Conservation (phyloP, 768 basidiomycete genomes). For the Xerocomellus dryophilus region DNA sequence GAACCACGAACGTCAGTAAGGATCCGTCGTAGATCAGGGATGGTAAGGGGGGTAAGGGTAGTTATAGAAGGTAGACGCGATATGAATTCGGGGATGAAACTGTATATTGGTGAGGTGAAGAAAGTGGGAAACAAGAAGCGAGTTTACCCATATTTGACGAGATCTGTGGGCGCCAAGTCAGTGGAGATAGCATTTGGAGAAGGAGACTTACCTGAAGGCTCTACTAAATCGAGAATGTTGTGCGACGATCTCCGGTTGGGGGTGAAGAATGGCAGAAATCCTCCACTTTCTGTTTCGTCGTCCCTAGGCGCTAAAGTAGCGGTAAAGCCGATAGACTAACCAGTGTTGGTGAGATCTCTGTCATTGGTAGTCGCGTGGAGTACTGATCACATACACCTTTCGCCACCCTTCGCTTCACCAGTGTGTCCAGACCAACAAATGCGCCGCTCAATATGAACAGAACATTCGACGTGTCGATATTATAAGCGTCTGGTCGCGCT, state of each 20-base stretch:
- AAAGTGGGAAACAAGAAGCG: not conserved
- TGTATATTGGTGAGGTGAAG: constrained; percentile 25
- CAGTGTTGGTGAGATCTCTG: not conserved
- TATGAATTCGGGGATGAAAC: constrained; percentile 94
- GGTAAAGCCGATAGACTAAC: constrained; percentile 89
- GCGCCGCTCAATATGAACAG: constrained; percentile 96
- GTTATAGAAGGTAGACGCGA: constrained; percentile 92
- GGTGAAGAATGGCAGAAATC: constrained; percentile 69
- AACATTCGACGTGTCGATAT: constrained; percentile 86
- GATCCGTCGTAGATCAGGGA: constrained; percentile 82
- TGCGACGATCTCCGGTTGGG: constrained; percentile 57
- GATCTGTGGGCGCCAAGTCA: constrained; percentile 45
- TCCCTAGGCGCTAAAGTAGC: constrained; percentile 45
- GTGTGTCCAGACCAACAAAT: constrained; percentile 84
- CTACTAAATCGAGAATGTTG: constrained; percentile 64
- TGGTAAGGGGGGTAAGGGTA: constrained; percentile 73
- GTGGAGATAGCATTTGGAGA: not conserved
- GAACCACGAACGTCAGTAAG: constrained; percentile 91
- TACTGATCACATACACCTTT: constrained; percentile 65
- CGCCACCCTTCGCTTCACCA: constrained; percentile 75
- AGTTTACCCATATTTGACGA: constrained; percentile 76
- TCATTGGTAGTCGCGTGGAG: not conserved
- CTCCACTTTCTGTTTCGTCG: constrained; percentile 36
- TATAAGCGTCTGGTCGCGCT: constrained; percentile 66
- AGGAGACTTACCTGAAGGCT: constrained; percentile 54